These are phyloP conservation scores for Phytophthora sojae DNA, from an alignment of 352 stramenopile species.

Conservation along the genomic window DNA sequence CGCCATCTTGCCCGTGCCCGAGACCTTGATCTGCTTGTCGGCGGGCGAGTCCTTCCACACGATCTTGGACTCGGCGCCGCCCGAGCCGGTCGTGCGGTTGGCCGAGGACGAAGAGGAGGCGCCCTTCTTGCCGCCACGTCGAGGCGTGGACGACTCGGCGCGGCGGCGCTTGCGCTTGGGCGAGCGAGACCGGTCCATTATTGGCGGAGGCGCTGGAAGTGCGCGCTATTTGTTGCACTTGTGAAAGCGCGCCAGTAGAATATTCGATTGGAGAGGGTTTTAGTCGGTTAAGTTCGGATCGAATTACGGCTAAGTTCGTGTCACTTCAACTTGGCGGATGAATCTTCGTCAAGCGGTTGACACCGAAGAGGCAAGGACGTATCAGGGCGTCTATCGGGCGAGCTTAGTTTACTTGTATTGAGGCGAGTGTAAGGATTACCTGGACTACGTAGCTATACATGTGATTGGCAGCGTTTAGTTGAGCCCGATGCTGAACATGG, in stretches of 20 bases:
- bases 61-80: constrained; percentile 50
- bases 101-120: not conserved
- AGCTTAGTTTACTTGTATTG: no score
- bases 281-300: no score
- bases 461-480: not conserved
- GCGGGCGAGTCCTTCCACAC: constrained; percentile 85
- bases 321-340: no score
- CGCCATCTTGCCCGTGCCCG: constrained; percentile 70
- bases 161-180: constrained; percentile 60
- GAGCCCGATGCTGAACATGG: constrained; percentile 19
- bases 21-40: constrained; percentile 83
- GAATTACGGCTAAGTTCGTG: no score
- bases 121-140: constrained; percentile 16
- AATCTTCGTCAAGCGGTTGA: no score
- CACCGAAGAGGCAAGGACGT: no score
- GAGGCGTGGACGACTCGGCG: constrained; percentile 39
- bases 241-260: no score
- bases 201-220: not conserved
- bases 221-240: no score
- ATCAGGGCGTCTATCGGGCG: no score
- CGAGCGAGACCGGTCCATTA: constrained; percentile 25
- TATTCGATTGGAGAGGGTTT: no score
- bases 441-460: no score
- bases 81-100: constrained; percentile 22
- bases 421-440: no score